Evolutionary conservation across 768 basidiomycete species (phyloP).

Genomic region (Lactarius hatsudake): DNA sequence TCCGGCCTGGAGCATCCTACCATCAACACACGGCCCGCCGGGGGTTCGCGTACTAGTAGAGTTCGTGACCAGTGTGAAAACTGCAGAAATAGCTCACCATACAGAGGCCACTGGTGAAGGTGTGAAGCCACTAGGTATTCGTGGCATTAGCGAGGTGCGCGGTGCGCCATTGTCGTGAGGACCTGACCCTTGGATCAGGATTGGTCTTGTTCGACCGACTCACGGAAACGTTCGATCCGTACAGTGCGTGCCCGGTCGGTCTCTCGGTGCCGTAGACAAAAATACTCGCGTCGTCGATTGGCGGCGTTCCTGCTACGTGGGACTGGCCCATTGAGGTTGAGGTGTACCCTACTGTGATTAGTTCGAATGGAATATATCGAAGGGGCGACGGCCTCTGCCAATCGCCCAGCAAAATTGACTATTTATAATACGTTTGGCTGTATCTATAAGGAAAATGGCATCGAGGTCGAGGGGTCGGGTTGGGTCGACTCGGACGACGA

Average conservation of each 20-base stretch:
- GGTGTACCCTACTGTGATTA: conserved; percentile 40
- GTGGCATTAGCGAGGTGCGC: conserved; percentile 98
- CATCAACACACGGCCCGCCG: too few species aligned
- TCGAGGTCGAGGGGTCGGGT: conserved; percentile 74
- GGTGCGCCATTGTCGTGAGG: conserved; percentile 59
- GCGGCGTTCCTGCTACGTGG: conserved; percentile 96
- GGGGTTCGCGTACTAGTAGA: conserved; percentile 44
- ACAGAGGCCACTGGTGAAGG: conserved; percentile 80
- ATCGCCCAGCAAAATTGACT: conserved; percentile 88
- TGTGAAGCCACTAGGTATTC: conserved; percentile 83
- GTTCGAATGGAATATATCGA: conserved; percentile 78
- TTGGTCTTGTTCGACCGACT: conserved; percentile 88
- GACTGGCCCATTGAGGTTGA: conserved; percentile 99
- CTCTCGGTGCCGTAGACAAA: conserved; percentile 76
- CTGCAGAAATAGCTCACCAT: conserved; percentile 93
- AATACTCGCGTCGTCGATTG: conserved; percentile 86
- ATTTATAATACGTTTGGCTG: conserved; percentile 87
- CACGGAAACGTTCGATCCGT: conserved; percentile 75
- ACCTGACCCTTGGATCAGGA: conserved; percentile 49
- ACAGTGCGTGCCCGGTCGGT: conserved; percentile 61
- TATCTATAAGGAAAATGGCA: conserved; percentile 94
- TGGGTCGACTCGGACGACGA: too few species aligned
- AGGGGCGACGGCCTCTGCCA: conserved; percentile 59
- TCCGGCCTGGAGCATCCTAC: too few species aligned
- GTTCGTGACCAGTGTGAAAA: conserved; percentile 99